Conservation (phyloP, 495 filamentous ascomycete genomes). For the Penicillium cinerascens region DNA sequence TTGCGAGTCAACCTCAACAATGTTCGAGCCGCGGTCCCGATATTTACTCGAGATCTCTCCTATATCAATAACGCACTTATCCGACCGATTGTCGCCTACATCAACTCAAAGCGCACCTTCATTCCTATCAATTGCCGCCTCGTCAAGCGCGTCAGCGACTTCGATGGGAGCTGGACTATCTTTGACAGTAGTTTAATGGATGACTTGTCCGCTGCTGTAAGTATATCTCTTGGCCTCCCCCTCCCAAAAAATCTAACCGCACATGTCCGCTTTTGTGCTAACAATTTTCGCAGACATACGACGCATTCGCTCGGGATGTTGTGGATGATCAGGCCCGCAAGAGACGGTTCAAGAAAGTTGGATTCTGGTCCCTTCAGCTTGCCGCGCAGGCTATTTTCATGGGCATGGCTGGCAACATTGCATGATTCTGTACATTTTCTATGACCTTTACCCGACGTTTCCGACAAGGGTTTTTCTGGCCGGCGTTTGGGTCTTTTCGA, state of each 20-base stretch:
- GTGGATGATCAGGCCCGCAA: slow-evolving; percentile 80
- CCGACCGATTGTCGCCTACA: slow-evolving; percentile 96
- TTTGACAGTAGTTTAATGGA: slow-evolving; percentile 95
- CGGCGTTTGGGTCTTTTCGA: slow-evolving; percentile 13
- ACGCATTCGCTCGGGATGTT: slow-evolving; percentile 86
- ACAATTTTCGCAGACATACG: slow-evolving; percentile 61
- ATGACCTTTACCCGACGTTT: neutral
- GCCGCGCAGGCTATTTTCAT: slow-evolving; percentile 92
- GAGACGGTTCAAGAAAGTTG: slow-evolving; percentile 89
- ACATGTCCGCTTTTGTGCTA: neutral
- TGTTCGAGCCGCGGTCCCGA: slow-evolving; percentile 82
- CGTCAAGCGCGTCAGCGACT: slow-evolving; percentile 80
- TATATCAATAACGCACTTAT: slow-evolving; percentile 96
- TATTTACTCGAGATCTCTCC: slow-evolving; percentile 85
- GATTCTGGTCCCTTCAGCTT: slow-evolving; percentile 89
- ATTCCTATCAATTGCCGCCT: slow-evolving; percentile 94
- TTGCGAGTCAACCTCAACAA: slow-evolving; percentile 87
- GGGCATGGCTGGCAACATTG: slow-evolving; percentile 86
- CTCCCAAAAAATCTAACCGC: no score
- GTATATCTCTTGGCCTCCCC: slow-evolving; percentile 11
- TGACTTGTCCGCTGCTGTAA: slow-evolving; percentile 82
- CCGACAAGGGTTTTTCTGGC: neutral
- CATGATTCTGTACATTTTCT: slow-evolving; percentile 43
- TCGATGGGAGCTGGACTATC: slow-evolving; percentile 93
- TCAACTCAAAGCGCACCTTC: slow-evolving; percentile 88